Base-by-base conservation (phyloP, 345 rosid species). In the Leavenworthia alabamica region DNA sequence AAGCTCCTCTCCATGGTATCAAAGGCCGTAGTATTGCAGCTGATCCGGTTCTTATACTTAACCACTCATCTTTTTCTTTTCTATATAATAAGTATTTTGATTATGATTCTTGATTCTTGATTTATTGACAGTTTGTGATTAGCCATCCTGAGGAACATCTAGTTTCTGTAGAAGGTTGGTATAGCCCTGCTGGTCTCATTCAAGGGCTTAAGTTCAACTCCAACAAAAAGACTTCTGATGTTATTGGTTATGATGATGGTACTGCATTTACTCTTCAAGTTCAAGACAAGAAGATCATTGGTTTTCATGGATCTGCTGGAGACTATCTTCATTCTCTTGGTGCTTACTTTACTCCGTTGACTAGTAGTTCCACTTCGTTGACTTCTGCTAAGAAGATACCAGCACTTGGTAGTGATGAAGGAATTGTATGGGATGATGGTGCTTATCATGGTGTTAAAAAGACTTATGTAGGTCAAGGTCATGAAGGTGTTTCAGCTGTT, bases 371-470 rank as follows among this genome's bases (percentile, higher is more conserved):
- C 12, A 56, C 13, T 7, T 20, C 23, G 10, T 3, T 32, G 20
- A 17, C 29, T 7, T 22, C 54, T 14, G 35, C 28, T 1, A 12
- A 53, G n/a, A 61, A 52, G 49, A 24, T 69, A 2, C 5, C 28
- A 2, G 71, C 48, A 4, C 14, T 11, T 14, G 64, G 64, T 29
- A 19, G 57, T 37, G 56, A 36, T n/a, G 40, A 4, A 16, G 66
- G 73, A 59, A 20, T 12, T 43, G 32, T 8, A 60, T 68, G 66
- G 73, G 54, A 68, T 17, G 73, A 68, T 60, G 66, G 70, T 40
- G 32, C 46, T 7, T 35, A 40, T 39, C 51, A 54, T 8, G 61
- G 71, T 10, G 49, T 64, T 7, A 58, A 29, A 8, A 49, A 51
- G 24, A 64, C 58, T 24, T 56, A 5, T 44, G 35, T 71, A 24